Evolutionary conservation across 1,284 basidiomycete genomes (phyloP).

Genomic region (Heterobasidion parviporum): DNA sequence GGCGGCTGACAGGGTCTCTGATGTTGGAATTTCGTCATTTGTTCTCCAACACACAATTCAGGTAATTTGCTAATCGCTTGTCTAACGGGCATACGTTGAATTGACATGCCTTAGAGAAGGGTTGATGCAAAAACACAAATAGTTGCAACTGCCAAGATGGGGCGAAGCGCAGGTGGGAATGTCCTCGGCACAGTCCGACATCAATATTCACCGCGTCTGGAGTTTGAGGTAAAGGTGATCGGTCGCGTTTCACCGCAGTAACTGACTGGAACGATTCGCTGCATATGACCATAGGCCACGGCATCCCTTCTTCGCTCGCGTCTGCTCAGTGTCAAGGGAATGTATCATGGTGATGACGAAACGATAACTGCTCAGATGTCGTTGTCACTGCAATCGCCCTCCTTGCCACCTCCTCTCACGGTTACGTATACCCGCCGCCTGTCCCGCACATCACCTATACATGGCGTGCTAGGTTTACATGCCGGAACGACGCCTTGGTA

Average conservation of each 20-base stretch:
- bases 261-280: neutral
- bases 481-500: slow-evolving; percentile 13
- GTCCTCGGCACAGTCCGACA: slow-evolving; percentile 41
- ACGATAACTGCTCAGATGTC: slow-evolving; percentile 14
- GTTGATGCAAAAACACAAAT: slow-evolving; percentile 19
- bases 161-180: slow-evolving; percentile 20
- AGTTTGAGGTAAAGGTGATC: slow-evolving; percentile 23
- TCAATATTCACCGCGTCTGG: slow-evolving; percentile 37
- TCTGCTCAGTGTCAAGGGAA: slow-evolving; percentile 16
- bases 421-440: slow-evolving; percentile 23
- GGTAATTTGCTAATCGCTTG: slow-evolving; percentile 5
- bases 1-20: slow-evolving; percentile 25
- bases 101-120: slow-evolving; percentile 12
- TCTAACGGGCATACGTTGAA: too few species aligned
- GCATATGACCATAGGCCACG: slow-evolving; percentile 15
- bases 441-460: slow-evolving; percentile 20
- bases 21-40: slow-evolving; percentile 24
- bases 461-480: slow-evolving; percentile 17
- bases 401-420: slow-evolving; percentile 18
- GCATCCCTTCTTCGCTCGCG: slow-evolving; percentile 18
- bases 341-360: slow-evolving; percentile 19
- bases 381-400: slow-evolving; percentile 9
- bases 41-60: slow-evolving; percentile 14
- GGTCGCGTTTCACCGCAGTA: neutral
- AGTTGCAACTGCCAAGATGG: slow-evolving; percentile 9